Conservation (phyloP, 2,329 filamentous ascomycete species). For the Fusarium sp. region DNA sequence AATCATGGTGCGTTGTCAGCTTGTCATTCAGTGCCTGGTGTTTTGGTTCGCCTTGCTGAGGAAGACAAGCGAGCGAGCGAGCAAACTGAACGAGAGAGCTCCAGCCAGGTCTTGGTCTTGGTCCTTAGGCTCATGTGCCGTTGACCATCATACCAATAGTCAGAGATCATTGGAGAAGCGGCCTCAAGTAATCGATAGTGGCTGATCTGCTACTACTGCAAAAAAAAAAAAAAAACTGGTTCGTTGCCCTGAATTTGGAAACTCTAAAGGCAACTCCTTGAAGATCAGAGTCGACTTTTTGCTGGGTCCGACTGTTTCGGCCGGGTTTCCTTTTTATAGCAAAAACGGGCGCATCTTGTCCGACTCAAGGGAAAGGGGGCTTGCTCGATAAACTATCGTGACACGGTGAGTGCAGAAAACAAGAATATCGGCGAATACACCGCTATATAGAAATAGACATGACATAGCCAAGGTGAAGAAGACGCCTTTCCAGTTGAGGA, state of each 20-base stretch:
- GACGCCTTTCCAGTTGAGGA: conserved; percentile 9
- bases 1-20: conserved; percentile 34
- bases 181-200: conserved; percentile 14
- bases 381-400: neutral
- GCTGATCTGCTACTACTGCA: neutral
- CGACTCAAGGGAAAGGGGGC: conserved; percentile 4
- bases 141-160: conserved; percentile 9
- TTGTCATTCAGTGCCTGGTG: conserved; percentile 7
- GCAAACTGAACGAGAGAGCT: neutral
- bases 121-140: conserved; percentile 5
- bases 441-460: conserved; percentile 11
- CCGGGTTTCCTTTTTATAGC: conserved; percentile 29
- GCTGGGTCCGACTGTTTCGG: conserved; percentile 10
- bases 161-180: conserved; percentile 5
- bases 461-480: neutral
- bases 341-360: conserved; percentile 13
- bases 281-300: conserved; percentile 7
- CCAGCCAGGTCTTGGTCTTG: neutral
- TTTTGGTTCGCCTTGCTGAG: conserved; percentile 9
- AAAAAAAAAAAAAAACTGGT: neutral
- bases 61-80: neutral
- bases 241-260: conserved; percentile 23
- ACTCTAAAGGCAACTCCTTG: conserved; percentile 18
- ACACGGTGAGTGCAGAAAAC: conserved; percentile 1
- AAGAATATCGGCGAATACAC: conserved; percentile 10